Base-by-base conservation (phyloP, 345 rosid genomes). In the Salix suchowensis region DNA sequence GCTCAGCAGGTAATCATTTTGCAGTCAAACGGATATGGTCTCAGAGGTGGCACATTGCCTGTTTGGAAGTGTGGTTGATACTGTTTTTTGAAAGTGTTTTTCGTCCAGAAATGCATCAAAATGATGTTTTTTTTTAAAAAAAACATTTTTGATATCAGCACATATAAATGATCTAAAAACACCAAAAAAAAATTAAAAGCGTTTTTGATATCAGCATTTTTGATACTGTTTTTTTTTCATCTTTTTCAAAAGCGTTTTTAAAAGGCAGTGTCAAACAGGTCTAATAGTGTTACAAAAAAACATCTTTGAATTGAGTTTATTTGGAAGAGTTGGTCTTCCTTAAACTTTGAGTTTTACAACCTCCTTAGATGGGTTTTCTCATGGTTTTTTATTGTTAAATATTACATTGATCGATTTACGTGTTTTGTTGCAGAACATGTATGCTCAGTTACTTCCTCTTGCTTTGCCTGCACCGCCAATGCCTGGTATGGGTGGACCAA, bases 1-100 rank as follows among this genome's bases (percentile, higher is more conserved):
- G 88, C 93, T 12, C 97, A 93, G 76, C 97, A 91, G 95, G 98
- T 93, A 88, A 77, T 67, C 2, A 37, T 26, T 18, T 68, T 23
- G 55, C n/a, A 39, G 36, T 34, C 23, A 9, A 23, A 58, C 28
- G 24, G 24, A 23, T 23, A 58, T 23, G 64, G 64, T 23, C 14
- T 23, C 28, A 23, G 13, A 58, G 64, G 10, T 4, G 21, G 48
- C 39, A 37, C 26, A 36, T 50, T 21, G 36, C 5, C 36, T 4
- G 36, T 34, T 34, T 34, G 36, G 36, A 34, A 34, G 6, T 34
- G 36, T 34, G 36, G 5, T 34, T 34, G 36, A 34, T 34, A 4
- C 36, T 34, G 36, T 0, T 34, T 34, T 34, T 34, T 34, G 36
- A 34, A 34, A 34, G 36, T 34, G 36, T 34, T 34, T 34, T 34